phyloP scores from a whole-genome alignment of 257 asterid genomes.

The Solanum infundibuliforme region DNA sequence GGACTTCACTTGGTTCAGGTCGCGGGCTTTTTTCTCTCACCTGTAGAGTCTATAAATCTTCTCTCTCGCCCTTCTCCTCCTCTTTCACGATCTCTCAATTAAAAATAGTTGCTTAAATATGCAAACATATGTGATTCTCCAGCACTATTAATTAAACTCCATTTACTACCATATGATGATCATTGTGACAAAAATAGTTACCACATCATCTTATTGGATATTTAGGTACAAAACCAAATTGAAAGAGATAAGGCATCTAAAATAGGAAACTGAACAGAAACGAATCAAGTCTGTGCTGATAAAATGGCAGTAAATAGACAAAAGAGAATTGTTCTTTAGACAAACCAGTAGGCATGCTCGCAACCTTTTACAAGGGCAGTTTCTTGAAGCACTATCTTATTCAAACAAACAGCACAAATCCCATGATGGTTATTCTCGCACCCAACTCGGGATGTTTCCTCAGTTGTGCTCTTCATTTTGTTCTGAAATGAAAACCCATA shows the following conservation, averaged over 20 bases:
- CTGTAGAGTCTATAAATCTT: background rate
- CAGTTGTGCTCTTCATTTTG: conserved; percentile 20
- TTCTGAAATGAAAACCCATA: conserved; percentile 25
- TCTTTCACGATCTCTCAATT: background rate
- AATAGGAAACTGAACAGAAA: background rate
- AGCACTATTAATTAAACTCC: background rate
- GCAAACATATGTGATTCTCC: background rate
- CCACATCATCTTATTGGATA: background rate
- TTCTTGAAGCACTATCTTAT: conserved; percentile 66
- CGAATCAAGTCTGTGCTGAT: background rate
- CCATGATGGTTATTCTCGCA: conserved; percentile 40
- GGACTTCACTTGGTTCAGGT: background rate
- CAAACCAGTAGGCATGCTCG: conserved; percentile 99
- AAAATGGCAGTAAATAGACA: conserved; percentile 3
- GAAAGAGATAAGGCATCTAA: background rate
- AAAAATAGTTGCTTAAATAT: background rate
- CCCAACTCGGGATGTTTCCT: conserved; percentile 19
- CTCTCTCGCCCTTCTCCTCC: background rate
- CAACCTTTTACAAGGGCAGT: conserved; percentile 98
- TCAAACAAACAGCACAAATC: conserved; percentile 72
- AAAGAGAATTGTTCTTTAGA: background rate
- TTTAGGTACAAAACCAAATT: background rate
- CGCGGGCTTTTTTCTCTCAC: background rate
- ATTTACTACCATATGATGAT: background rate
- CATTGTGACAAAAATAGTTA: background rate